Evolutionary conservation across 2,329 filamentous ascomycete species (phyloP).

Genomic region (Neospermospora avenae): DNA sequence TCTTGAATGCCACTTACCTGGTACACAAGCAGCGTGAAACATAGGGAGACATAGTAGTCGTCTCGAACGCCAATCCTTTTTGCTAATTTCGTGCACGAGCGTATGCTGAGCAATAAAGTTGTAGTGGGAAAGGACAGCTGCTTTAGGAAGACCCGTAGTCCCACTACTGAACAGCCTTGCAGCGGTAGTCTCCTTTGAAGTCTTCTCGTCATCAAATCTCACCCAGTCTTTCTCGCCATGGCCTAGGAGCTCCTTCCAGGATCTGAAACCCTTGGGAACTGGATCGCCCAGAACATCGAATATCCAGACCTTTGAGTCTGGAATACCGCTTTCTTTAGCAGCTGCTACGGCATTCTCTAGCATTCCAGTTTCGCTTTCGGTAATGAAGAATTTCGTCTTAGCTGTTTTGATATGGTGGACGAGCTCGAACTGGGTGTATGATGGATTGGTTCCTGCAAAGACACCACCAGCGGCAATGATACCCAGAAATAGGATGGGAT

Average conservation of each 20-base stretch:
- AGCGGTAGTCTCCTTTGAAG: constrained; percentile 37
- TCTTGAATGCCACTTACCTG: constrained; percentile 38
- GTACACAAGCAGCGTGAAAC: constrained; percentile 68
- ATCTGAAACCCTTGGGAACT: constrained; percentile 24
- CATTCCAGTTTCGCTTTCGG: constrained; percentile 27
- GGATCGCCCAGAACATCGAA: constrained; percentile 26
- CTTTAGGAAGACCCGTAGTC: constrained; percentile 57
- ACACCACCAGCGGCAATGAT: constrained; percentile 31
- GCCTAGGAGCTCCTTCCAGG: constrained; percentile 22
- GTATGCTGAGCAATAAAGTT: constrained; percentile 37
- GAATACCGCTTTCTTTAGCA: constrained; percentile 30
- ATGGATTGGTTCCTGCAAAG: constrained; percentile 33
- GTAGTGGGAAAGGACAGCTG: constrained; percentile 38
- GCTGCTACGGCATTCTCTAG: constrained; percentile 22
- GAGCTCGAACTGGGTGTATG: constrained; percentile 31
- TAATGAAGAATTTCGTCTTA: constrained; percentile 28
- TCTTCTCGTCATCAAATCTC: constrained; percentile 27
- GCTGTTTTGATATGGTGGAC: constrained; percentile 32
- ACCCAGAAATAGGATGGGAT: constrained; percentile 27
- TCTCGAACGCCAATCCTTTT: constrained; percentile 43
- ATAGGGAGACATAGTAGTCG: constrained; percentile 52
- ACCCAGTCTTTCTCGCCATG: constrained; percentile 30
- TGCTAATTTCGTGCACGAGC: constrained; percentile 49
- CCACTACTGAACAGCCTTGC: constrained; percentile 43
- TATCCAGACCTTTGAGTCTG: constrained; percentile 27